Percentiles rank a stretch among this genome's conserved stretches.
Evolutionary conservation across 2,329 filamentous ascomycete species (phyloP).

Genomic region (Penicillium nordicum): DNA sequence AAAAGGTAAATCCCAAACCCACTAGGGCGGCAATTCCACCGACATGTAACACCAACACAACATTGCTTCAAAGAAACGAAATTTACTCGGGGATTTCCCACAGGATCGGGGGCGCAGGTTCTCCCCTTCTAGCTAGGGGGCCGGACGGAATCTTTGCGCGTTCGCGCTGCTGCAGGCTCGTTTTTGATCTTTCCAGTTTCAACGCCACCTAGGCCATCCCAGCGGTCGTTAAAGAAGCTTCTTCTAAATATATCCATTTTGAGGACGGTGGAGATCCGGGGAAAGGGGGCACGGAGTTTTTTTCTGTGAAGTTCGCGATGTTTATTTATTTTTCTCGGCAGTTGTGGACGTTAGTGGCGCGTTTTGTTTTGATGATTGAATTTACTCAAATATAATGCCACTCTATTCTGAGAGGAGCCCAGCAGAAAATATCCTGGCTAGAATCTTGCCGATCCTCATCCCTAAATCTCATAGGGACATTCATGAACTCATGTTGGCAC

Average conservation of each 20-base stretch:
- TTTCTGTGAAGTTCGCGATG: not conserved
- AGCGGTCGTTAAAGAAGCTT: conserved; percentile 20
- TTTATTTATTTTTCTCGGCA: not conserved
- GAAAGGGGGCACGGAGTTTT: not conserved
- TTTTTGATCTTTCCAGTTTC: conserved; percentile 19
- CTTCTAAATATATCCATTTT: conserved; percentile 16
- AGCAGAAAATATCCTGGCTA: not conserved
- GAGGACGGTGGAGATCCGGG: conserved; percentile 4
- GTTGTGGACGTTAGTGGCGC: not conserved
- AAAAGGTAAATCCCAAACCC: not conserved
- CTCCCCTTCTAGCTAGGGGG: conserved; percentile 1
- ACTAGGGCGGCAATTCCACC: not conserved
- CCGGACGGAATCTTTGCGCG: conserved; percentile 13
- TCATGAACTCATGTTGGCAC: not conserved
- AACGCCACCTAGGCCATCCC: conserved; percentile 23
- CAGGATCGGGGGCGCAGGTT: not conserved
- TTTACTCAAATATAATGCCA: too few relatives aligned
- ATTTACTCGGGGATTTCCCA: not conserved
- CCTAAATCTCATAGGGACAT: not conserved
- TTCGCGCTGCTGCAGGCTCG: conserved; percentile 20
- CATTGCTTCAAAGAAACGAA: not conserved
- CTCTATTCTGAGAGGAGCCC: not conserved
- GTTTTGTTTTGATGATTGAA: not conserved
- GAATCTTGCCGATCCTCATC: not conserved
- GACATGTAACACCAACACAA: not conserved